Base-by-base conservation (phyloP, 164 flowering plant genomes). In the Akebia trifoliata region DNA sequence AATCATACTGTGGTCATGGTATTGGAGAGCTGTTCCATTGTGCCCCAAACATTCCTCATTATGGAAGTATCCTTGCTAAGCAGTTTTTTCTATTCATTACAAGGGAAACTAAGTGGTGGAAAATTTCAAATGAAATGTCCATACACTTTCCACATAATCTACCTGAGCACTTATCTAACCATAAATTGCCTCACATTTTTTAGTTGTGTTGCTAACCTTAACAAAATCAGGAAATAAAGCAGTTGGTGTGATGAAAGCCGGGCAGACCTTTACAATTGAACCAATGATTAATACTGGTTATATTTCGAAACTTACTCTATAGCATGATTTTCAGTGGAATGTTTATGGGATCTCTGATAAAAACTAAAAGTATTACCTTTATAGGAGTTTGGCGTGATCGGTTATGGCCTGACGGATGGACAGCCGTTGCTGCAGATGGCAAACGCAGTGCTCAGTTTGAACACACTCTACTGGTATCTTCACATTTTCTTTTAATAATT, bases 351-450 rank as follows among this genome's bases (percentile, higher is more conserved):
- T n/a, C n/a, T n/a, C n/a, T n/a, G n/a, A n/a, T n/a, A n/a, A n/a
- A n/a, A n/a, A n/a, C n/a, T n/a, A n/a, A n/a, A n/a, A n/a, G n/a
- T n/a, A n/a, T n/a, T 54, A 48, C 32, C 14, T 43, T 39, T n/a
- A 22, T 60, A 93, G 97, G 99, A 39, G 86, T 85, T 36, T 93
- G 97, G 97, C 87, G 90, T 58, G 99, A 90, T 61, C 84, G 87
- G 17, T 80, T 84, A 87, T 93, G 99, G 99, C 99, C 99, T 60
- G 97, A 93, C 83, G 97, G 97, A 62, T 93, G 99, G 99, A 93
- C 99, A 35, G 88, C 80, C 68, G 95, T 83, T 21, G 86, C 99
- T 50, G 96, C 89, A n/a, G 99, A 93, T 76, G 99, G 99, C 30
- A 93, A 87, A 63, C 86, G 87, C 61, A 93, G 99, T 71, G 97